Base-by-base conservation (phyloP, 2,329 filamentous ascomycete genomes). In the Colletotrichum sp. region DNA sequence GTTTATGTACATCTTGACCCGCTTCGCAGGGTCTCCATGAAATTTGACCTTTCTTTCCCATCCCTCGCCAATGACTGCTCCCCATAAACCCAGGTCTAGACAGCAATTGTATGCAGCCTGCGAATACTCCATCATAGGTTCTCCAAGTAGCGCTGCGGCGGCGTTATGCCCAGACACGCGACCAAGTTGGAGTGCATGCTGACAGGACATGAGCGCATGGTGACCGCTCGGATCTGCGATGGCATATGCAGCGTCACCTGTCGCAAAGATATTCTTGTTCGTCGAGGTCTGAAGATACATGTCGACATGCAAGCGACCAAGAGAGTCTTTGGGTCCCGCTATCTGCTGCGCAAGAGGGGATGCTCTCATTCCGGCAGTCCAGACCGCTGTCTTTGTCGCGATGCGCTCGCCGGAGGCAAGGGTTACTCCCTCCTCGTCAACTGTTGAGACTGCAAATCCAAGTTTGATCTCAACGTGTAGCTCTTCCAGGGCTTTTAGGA, bases 321-420 rank as follows among this genome's bases (percentile, higher is more conserved):
- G 76, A 0, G 34, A 3, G 57, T 86, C 84, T 26, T 77, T 84
- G 5, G 75, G 18, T 2, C 79, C 81, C 0, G 79, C 71, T n/a
- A 86, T 81, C 21, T 85, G 83, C 18, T 80, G 69, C 0, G 85
- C 84, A 26, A 86, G 77, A 0, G 79, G 74, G 0, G 81, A 82
- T 2, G 84, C 85, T 16, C 72, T 72, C 36, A 86, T 77, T 0
- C 85, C 85, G 0, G 82, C 85, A 1, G 85, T 86, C 85, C 85
- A 86, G 8, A 86, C 76, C 1, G 80, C 80, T 0, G 85, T 86
- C 16, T 79, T 71, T 1, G 84, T 77, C 9, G 81, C 78, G 57
- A 86, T 86, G 10, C 66, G 78, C 68, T 86, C 83, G 2, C 83
- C 84, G 1, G 79, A 81, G 3, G 76, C 68, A 3, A 83, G 77